Conservation (phyloP, 2,329 filamentous ascomycete genomes). For the Daldinia sp. region DNA sequence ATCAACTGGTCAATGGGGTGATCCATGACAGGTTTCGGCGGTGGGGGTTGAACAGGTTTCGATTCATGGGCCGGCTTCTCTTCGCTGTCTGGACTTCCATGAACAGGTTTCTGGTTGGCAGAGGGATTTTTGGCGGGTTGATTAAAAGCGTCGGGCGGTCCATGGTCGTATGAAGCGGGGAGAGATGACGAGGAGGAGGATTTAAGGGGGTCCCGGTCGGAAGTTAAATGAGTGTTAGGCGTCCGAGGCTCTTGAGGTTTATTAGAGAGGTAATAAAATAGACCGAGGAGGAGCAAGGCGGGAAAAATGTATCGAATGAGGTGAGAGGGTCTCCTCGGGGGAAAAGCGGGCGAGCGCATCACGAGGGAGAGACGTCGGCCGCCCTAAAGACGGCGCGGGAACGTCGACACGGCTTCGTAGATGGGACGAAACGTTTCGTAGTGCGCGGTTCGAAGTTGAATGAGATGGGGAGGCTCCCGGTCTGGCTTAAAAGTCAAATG, state of each 20-base stretch:
- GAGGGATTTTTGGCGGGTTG: conserved; percentile 37
- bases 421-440: conserved; percentile 27
- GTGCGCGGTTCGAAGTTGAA: conserved; percentile 11
- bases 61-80: conserved; percentile 34
- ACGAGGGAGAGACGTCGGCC: conserved; percentile 43
- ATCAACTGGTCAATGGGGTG: conserved; percentile 63
- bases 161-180: conserved; percentile 23
- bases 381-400: conserved; percentile 42
- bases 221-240: conserved; percentile 38
- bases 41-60: conserved; percentile 35
- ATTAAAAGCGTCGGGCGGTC: conserved; percentile 32
- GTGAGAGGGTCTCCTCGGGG: conserved; percentile 59
- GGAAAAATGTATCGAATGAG: conserved; percentile 58
- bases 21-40: conserved; percentile 33
- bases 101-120: conserved; percentile 32
- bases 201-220: conserved; percentile 31
- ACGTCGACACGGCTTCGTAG: conserved; percentile 34
- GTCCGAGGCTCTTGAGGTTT: conserved; percentile 30
- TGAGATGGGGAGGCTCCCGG: conserved; percentile 17
- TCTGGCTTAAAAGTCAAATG: conserved; percentile 35
- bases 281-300: conserved; percentile 52
- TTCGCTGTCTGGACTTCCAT: conserved; percentile 12
- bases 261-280: conserved; percentile 53
- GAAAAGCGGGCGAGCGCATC: conserved; percentile 58
- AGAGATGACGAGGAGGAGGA: conserved; percentile 22